Percentiles rank a stretch among this genome's conserved stretches.
Conservation (phyloP, 2,329 filamentous ascomycete species). For the Leptographium flavum region DNA sequence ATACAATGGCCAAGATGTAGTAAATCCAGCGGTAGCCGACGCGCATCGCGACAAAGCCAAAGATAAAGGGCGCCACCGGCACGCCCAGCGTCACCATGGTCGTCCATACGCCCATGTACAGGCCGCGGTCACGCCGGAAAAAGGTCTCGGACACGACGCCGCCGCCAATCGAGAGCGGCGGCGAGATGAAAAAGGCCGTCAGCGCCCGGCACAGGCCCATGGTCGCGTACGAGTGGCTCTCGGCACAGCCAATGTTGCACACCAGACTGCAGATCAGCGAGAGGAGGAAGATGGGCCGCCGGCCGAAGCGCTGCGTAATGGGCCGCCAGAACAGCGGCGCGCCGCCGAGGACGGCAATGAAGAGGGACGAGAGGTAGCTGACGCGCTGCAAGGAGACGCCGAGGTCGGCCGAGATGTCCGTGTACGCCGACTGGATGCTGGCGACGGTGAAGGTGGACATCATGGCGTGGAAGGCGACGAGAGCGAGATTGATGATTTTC, state of each 20-base stretch:
- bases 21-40: constrained; percentile 45
- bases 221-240: constrained; percentile 30
- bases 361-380: constrained; percentile 38
- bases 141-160: constrained; percentile 43
- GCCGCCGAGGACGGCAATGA: constrained; percentile 37
- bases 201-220: constrained; percentile 36
- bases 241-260: constrained; percentile 39
- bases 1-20: constrained; percentile 39
- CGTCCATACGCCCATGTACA: constrained; percentile 44
- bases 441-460: constrained; percentile 42
- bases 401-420: constrained; percentile 35
- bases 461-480: constrained; percentile 42
- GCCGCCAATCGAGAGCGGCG: constrained; percentile 35
- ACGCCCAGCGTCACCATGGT: constrained; percentile 16
- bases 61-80: constrained; percentile 19
- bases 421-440: constrained; percentile 38
- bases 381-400: constrained; percentile 31
- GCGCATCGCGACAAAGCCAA: constrained; percentile 32
- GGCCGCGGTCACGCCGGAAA: constrained; percentile 38
- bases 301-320: constrained; percentile 36
- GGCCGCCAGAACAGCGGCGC: constrained; percentile 43
- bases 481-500: constrained; percentile 36
- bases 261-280: constrained; percentile 30
- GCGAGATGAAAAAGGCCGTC: constrained; percentile 39
- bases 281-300: constrained; percentile 38